Percentiles rank a stretch among this genome's conserved stretches.
Conservation (phyloP, 306 rosid species). For the Carpinus viminea region DNA sequence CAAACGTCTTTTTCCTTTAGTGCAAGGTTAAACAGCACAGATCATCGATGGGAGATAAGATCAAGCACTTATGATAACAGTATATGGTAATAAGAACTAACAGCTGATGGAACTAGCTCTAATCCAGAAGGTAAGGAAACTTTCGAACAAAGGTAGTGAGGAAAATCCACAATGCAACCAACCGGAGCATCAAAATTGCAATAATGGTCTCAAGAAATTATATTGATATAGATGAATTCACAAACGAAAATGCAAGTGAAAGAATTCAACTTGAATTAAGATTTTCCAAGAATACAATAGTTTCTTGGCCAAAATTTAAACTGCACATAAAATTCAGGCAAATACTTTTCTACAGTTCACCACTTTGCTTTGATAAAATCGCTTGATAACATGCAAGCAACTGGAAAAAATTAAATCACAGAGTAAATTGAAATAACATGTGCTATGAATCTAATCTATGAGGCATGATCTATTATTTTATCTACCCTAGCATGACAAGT, state of each 20-base stretch:
- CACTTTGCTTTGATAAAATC: background rate
- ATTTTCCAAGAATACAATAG: background rate
- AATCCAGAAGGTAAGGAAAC: background rate
- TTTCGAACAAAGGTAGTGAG: background rate
- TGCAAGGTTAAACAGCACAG: background rate
- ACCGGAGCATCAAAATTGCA: background rate
- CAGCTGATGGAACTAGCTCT: too few species aligned
- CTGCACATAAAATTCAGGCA: background rate
- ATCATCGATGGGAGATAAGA: background rate
- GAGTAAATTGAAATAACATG: background rate
- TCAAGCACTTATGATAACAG: too few species aligned
- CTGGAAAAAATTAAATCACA: background rate
- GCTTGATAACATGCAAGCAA: background rate
- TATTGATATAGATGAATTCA: background rate
- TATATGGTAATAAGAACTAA: too few species aligned
- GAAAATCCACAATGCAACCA: background rate
- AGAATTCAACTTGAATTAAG: background rate
- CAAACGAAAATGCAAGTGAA: background rate
- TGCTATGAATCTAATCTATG: background rate
- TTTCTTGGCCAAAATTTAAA: background rate
- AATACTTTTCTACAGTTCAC: background rate
- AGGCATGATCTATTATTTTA: background rate
- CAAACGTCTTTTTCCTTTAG: background rate
- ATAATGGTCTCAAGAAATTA: background rate
- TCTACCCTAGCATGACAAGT: background rate